Evolutionary conservation across 768 basidiomycete genomes (phyloP).

Genomic region (Serendipita indica): DNA sequence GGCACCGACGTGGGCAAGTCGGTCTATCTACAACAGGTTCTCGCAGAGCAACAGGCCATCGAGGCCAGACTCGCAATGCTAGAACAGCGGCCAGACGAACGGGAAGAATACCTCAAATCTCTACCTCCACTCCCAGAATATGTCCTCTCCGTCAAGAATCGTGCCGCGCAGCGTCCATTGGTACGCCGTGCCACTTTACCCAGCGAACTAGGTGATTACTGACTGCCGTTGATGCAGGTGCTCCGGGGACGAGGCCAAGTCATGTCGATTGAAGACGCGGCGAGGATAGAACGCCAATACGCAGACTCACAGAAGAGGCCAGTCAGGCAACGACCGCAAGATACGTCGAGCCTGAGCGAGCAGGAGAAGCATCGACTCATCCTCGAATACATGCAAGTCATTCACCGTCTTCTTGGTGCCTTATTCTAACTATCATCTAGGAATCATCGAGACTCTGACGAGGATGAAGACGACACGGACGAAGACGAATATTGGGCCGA

Average conservation of each 20-base stretch:
- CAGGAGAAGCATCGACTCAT: not conserved
- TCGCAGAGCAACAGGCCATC: not conserved
- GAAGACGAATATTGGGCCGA: not conserved
- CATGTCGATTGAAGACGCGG: not conserved
- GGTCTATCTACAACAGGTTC: not conserved
- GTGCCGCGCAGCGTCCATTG: not conserved
- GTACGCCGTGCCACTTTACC: not conserved
- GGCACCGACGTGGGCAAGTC: not conserved
- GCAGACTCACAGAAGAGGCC: not conserved
- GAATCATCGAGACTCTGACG: not conserved
- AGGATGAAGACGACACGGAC: not conserved
- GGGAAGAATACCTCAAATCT: not conserved
- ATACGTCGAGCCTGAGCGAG: not conserved
- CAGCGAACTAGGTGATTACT: not conserved
- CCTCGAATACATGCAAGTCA: not conserved
- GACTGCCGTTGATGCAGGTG: not conserved
- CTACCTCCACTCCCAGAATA: conserved; percentile 4
- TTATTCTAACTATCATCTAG: not conserved
- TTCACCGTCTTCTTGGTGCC: not conserved
- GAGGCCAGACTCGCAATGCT: not conserved
- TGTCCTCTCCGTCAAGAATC: not conserved
- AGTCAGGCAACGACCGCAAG: not conserved
- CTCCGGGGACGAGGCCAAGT: not conserved
- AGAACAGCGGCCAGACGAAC: not conserved
- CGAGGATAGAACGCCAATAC: not conserved